Base-by-base conservation (phyloP, 2,329 filamentous ascomycete genomes). In the Sclerotinia borealis region DNA sequence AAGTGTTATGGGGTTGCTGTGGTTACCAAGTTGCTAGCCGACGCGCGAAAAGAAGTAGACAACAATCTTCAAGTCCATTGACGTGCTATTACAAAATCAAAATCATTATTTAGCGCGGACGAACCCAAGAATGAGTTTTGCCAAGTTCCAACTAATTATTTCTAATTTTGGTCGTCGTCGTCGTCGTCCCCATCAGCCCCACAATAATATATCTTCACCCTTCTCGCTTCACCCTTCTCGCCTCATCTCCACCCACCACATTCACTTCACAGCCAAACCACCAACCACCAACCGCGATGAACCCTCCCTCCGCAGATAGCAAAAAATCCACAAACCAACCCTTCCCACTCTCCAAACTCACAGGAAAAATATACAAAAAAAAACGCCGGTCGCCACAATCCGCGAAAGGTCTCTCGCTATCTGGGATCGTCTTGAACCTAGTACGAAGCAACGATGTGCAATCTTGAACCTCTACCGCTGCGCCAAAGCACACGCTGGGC, bases 371-470 rank as follows among this genome's bases (percentile, higher is more conserved):
- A 22, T 25, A 15, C 39, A 31, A 56, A 56, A 56, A 41, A 41
- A 34, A 15, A 56, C 27, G 27, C 11, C 52, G 52, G 39, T 39
- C 52, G 52, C 52, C 52, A 34, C 39, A 45, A 56, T 45, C 52
- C 52, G 52, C 52, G 52, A 56, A 56, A 56, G 52, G 52, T 56
- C 52, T 56, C 52, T 56, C 52, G 19, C 52, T 56, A 56, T 56
- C 39, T 56, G 52, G 52, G 39, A 56, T 45, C 52, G 39, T 43
- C 52, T 56, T 56, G 52, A 56, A 56, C 52, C 52, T 45, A 56
- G 2, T 43, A 43, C 5, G 25, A 34, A 34, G 52, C 52, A 43
- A 34, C n/a, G 19, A 13, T 11, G 27, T 34, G 39, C 52, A 13
- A 56, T 17, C 52, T 56, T 56, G 52, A 56, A 56, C 39, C 52